phyloP scores from a whole-genome alignment of 208 protist genomes.

The Wallacemonas sp. region DNA sequence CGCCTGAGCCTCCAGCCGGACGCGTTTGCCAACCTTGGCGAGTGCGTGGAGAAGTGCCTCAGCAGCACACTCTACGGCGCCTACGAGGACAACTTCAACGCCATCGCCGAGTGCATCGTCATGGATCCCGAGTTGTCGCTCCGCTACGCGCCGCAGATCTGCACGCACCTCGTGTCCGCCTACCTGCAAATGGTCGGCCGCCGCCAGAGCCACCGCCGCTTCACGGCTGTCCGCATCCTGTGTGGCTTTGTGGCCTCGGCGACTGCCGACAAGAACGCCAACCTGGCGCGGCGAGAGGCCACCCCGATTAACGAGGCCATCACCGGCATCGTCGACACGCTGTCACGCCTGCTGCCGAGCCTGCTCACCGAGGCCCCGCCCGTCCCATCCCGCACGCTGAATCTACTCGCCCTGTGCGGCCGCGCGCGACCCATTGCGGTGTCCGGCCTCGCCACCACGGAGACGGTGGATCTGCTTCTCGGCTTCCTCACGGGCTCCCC shows the following conservation, averaged over 20 bases:
- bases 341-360: conserved; percentile 39
- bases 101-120: conserved; percentile 61
- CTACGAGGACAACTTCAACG: conserved; percentile 71
- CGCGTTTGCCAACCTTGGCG: conserved; percentile 58
- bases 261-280: conserved; percentile 22
- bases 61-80: conserved; percentile 56
- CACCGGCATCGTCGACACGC: conserved; percentile 32
- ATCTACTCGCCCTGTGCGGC: conserved; percentile 72
- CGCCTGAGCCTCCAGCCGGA: conserved; percentile 46
- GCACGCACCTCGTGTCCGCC: conserved; percentile 46
- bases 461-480: conserved; percentile 24
- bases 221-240: conserved; percentile 75
- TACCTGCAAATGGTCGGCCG: conserved; percentile 69
- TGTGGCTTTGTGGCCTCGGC: conserved; percentile 44
- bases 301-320: conserved; percentile 24
- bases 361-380: conserved; percentile 79
- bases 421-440: conserved; percentile 53
- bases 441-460: conserved; percentile 36
- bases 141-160: conserved; percentile 51
- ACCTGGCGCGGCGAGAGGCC: conserved; percentile 15
- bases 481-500: conserved; percentile 28
- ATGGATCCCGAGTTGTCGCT: conserved; percentile 48
- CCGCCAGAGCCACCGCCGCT: conserved; percentile 51
- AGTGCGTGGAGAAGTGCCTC: conserved; percentile 73
- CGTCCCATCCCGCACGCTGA: conserved; percentile 83